Evolutionary conservation across 2,329 filamentous ascomycete species (phyloP), one percentile per base, ranked within the genome.

Genomic region (Pseudogymnoascus sp.): DNA sequence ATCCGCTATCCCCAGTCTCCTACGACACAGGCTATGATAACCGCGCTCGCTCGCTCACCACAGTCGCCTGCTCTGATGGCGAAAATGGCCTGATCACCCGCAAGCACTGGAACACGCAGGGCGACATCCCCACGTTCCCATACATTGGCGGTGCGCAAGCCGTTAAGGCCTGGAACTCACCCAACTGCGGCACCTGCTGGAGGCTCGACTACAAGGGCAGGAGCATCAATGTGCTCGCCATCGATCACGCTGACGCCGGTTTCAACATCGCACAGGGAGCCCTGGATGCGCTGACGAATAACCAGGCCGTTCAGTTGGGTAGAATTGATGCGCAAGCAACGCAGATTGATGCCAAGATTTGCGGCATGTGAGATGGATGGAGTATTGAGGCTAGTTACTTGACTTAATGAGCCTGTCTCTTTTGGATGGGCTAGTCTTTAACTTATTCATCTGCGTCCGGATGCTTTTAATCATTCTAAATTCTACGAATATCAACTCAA

Each of bases 1-100:
- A 28, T 28, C 18, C 4, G 38, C 28, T 22, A 7, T 11, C 5
- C 8, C 43, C 6, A 54, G 87, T 92, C 69, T 87, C 86, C 65
- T 93, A 86, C 74, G 89, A 92, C 75, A 75, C 76, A 18, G 84
- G 81, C 70, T 94, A 90, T 76, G 89, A 92, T 70, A 76, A 86
- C 65, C 72, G 71, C 50, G 66, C 66, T 63, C 81, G 84, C 62
- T 77, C 81, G 47, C 72, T 92, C 60, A 78, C 74, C 35, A 72
- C 70, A 4, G 79, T 91, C 47, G 72, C 85, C 64, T 91, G 87
- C 81, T 87, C 84, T 33, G 84, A 90, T 70, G 87, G 87, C 60
- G 54, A 64, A 64, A 86, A 89, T 74, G 87, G 87, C 62, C 79
- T 90, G 64, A 82, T 83, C 65, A 84, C 81, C 67, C 80, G 75